These are phyloP conservation scores for Cryptomeria japonica DNA, from an alignment of 75 land plant species.

Conservation along the genomic window DNA sequence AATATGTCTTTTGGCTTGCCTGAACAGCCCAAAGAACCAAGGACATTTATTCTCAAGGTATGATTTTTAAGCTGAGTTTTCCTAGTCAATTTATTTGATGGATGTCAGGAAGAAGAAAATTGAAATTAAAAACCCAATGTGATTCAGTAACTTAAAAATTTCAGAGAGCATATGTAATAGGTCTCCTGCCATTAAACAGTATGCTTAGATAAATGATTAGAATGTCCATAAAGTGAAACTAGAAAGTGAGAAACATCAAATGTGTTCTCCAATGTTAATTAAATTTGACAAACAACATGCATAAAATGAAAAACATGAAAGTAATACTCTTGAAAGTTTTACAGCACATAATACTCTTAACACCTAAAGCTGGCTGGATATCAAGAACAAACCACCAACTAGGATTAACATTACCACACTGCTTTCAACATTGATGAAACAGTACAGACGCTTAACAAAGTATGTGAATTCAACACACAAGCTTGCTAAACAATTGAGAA, in stretches of 20 bases:
- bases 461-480: conserved; percentile 9
- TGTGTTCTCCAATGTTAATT: not conserved
- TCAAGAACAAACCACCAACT: not conserved
- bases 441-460: not conserved
- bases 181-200: not conserved
- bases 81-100: not conserved
- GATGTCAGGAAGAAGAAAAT: not conserved
- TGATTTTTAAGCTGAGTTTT: not conserved
- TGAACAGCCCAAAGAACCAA: too few relatives aligned
- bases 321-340: not conserved
- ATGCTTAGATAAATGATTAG: not conserved
- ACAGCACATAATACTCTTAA: not conserved
- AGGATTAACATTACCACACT: too few relatives aligned
- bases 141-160: not conserved
- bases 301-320: not conserved
- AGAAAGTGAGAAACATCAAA: not conserved
- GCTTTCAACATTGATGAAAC: not conserved
- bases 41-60: too few relatives aligned
- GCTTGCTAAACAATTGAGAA: not conserved
- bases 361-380: not conserved
- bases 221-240: not conserved
- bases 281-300: not conserved
- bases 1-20: not conserved
- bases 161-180: not conserved
- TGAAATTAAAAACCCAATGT: not conserved